phyloP scores from a whole-genome alignment of 495 filamentous ascomycete species.

The Penicillium paradoxum region DNA sequence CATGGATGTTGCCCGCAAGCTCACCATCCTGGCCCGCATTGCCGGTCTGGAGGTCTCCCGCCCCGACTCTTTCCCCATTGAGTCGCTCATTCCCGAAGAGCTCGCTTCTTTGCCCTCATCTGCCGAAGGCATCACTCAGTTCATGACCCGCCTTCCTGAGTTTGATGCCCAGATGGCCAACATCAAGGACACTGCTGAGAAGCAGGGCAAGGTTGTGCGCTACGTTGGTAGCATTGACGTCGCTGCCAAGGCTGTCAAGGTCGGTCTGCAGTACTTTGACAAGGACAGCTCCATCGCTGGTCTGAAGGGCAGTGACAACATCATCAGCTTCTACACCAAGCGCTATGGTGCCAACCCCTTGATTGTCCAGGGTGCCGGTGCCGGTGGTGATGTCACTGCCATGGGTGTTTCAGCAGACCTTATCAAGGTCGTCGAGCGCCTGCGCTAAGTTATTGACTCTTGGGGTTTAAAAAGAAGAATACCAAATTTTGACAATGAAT shows the following conservation, averaged over 20 bases:
- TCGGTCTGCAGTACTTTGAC: conserved; percentile 84
- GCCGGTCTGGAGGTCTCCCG: conserved; percentile 71
- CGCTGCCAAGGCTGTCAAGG: conserved; percentile 66
- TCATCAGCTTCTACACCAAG: conserved; percentile 96
- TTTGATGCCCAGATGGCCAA: conserved; percentile 83
- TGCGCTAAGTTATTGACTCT: conserved; percentile 19
- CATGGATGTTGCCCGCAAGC: conserved; percentile 91
- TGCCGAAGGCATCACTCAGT: conserved; percentile 57
- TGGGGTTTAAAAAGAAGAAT: background rate
- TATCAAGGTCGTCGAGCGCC: conserved; percentile 67
- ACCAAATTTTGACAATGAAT: background rate
- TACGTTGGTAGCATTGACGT: conserved; percentile 94
- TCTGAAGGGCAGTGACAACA: conserved; percentile 94
- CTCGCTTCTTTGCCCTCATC: conserved; percentile 69
- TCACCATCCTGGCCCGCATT: conserved; percentile 85
- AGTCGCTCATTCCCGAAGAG: conserved; percentile 81
- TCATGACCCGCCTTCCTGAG: conserved; percentile 66
- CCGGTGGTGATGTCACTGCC: conserved; percentile 90
- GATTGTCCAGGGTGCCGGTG: conserved; percentile 91
- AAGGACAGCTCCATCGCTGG: conserved; percentile 81
- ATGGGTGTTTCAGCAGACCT: conserved; percentile 92
- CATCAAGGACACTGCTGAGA: conserved; percentile 70
- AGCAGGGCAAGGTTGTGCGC: conserved; percentile 83
- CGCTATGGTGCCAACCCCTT: conserved; percentile 84
- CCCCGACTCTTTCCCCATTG: conserved; percentile 82